These are phyloP conservation scores for Penicillium arizonense DNA, from an alignment of 495 filamentous ascomycete species.

Conservation along the genomic window DNA sequence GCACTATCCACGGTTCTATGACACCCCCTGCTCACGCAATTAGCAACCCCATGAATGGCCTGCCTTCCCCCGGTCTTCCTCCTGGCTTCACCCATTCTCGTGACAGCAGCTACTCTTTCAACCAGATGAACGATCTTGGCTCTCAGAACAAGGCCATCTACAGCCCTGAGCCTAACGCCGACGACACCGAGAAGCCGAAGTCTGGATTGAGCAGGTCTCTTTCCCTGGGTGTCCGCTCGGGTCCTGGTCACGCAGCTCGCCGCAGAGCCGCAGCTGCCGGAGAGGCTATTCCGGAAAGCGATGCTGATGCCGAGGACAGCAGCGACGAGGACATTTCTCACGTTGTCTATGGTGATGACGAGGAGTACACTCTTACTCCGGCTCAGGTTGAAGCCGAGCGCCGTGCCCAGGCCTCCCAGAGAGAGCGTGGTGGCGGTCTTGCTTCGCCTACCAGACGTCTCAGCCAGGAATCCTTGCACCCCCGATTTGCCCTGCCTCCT, in stretches of 20 bases:
- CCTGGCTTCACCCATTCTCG: conserved; percentile 25
- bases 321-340: conserved; percentile 41
- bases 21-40: conserved; percentile 12
- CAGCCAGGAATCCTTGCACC: conserved; percentile 31
- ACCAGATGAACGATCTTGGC: conserved; percentile 44
- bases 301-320: conserved; percentile 34
- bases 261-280: conserved; percentile 9
- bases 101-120: conserved; percentile 33
- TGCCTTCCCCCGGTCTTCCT: conserved; percentile 43
- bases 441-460: conserved; percentile 15
- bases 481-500: conserved; percentile 18
- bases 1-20: conserved; percentile 30
- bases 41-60: conserved; percentile 23
- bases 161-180: conserved; percentile 38
- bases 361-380: conserved; percentile 44
- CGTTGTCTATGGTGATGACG: conserved; percentile 37
- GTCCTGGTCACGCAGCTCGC: conserved; percentile 41
- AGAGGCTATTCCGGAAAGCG: not conserved
- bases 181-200: conserved; percentile 33
- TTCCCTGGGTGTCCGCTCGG: conserved; percentile 45
- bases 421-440: conserved; percentile 2
- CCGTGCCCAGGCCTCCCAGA: conserved; percentile 25
- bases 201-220: conserved; percentile 39
- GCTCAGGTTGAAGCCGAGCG: conserved; percentile 40
- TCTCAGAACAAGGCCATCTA: conserved; percentile 45